Percentiles rank a stretch among this genome's conserved stretches.
Evolutionary conservation across 2,329 filamentous ascomycete genomes (phyloP).

Genomic region (Penicillium sp.): DNA sequence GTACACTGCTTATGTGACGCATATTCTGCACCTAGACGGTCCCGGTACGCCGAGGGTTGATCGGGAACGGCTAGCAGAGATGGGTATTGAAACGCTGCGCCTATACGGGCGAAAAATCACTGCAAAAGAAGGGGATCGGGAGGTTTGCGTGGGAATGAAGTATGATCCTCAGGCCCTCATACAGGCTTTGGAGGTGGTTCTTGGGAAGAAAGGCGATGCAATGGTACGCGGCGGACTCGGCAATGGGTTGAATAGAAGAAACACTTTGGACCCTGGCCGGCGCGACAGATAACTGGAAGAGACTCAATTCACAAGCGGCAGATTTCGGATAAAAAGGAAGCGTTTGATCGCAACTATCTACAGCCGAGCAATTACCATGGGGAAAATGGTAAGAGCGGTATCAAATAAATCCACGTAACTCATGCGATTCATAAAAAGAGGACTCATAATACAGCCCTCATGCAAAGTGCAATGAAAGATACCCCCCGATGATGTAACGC

Average conservation of each 20-base stretch:
- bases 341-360: not conserved
- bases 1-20: conserved; percentile 68
- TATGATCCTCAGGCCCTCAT: conserved; percentile 72
- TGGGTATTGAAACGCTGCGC: conserved; percentile 72
- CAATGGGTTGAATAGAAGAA: conserved; percentile 49
- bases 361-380: not conserved
- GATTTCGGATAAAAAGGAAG: not conserved
- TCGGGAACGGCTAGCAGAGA: conserved; percentile 51
- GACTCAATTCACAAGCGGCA: no score
- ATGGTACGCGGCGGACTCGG: conserved; percentile 37
- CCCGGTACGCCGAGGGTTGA: conserved; percentile 66
- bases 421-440: not conserved
- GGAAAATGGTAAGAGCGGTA: no score
- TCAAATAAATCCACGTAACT: not conserved
- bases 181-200: conserved; percentile 69
- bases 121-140: conserved; percentile 37
- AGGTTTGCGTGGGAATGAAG: conserved; percentile 50
- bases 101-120: conserved; percentile 63
- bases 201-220: conserved; percentile 58
- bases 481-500: conserved; percentile 1
- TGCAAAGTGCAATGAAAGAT: not conserved
- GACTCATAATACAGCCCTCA: not conserved
- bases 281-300: conserved; percentile 13
- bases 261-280: conserved; percentile 46
- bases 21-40: conserved; percentile 73